Evolutionary conservation across 805 yeast genomes (phyloP), one percentile per base, ranked within the genome.

Genomic region (Candida chauliodis): DNA sequence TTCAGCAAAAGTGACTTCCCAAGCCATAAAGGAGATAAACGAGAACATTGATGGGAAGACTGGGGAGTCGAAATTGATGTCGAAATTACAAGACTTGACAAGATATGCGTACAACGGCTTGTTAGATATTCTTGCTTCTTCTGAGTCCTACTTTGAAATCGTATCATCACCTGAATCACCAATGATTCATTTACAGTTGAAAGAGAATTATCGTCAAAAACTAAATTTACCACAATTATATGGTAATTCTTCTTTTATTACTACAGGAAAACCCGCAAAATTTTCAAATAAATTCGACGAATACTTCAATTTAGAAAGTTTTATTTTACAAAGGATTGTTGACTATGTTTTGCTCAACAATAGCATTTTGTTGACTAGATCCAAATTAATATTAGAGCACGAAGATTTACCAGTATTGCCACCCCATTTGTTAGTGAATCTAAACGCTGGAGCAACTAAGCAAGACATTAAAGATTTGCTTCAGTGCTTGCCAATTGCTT

Each of bases 1-100:
- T 61, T 76, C 88, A 30, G 95, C 95, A 1, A 73, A 68, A 40
- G 79, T 81, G 2, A 76, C 75, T 1, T 74, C 85, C 1, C 68
- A 69, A 37, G 74, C 76, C 0, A 66, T 87, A 28, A 53, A 66
- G 11, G 58, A 78, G 28, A 65, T 87, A 30, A 37, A 48, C 45
- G 71, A 68, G 27, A 47, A 61, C 18, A 53, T 59, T 25, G 48
- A 55, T 27, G 28, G 43, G 2, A 45, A 45, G 21, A 20, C 40
- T n/a, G 77, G 75, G 3, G 50, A 60, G 18, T 59, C 71, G 1
- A 58, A 53, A 21, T 43, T 67, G 33, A 43, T 65, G 9, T 33
- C 52, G 11, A 46, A 53, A 21, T 64, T 75, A 42, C 72, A 69
- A 22, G 49, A 64, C 2, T 75, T 78, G 38, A 57, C 71, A 3